Conservation (phyloP, 352 stramenopile species). For the Elongisporangium prolatum region DNA sequence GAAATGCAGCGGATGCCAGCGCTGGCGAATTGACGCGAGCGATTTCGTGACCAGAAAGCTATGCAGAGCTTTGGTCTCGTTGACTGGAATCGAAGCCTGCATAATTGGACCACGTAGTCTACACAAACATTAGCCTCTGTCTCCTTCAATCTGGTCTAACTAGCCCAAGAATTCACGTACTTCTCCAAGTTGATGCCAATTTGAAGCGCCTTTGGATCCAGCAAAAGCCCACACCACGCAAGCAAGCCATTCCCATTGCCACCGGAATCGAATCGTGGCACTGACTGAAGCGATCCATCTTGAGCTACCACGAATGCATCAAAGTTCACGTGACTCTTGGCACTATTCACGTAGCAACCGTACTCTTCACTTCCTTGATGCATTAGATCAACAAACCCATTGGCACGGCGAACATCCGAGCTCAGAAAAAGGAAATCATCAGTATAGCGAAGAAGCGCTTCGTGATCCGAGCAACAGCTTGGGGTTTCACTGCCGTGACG, state of each 20-base stretch:
- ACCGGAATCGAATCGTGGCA: constrained; percentile 16
- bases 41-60: constrained; percentile 65
- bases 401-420: constrained; percentile 39
- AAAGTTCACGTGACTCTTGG: constrained; percentile 73
- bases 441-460: constrained; percentile 67
- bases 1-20: constrained; percentile 69
- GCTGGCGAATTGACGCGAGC: constrained; percentile 54
- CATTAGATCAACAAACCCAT: constrained; percentile 52
- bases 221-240: constrained; percentile 65
- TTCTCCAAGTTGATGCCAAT: constrained; percentile 79
- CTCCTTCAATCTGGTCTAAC: background rate
- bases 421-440: constrained; percentile 79
- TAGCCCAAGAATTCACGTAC: constrained; percentile 20
- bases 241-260: constrained; percentile 13
- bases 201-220: constrained; percentile 51
- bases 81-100: constrained; percentile 43
- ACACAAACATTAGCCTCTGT: background rate
- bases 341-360: constrained; percentile 54
- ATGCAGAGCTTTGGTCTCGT: constrained; percentile 45
- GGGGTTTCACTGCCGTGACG: background rate
- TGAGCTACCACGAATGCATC: constrained; percentile 4
- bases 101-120: constrained; percentile 30
- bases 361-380: constrained; percentile 56
- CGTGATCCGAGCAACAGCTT: constrained; percentile 31
- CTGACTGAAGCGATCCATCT: background rate